Evolutionary conservation across 768 basidiomycete species (phyloP), one percentile per base, ranked within the genome.

Genomic region (Cyathus striatus): DNA sequence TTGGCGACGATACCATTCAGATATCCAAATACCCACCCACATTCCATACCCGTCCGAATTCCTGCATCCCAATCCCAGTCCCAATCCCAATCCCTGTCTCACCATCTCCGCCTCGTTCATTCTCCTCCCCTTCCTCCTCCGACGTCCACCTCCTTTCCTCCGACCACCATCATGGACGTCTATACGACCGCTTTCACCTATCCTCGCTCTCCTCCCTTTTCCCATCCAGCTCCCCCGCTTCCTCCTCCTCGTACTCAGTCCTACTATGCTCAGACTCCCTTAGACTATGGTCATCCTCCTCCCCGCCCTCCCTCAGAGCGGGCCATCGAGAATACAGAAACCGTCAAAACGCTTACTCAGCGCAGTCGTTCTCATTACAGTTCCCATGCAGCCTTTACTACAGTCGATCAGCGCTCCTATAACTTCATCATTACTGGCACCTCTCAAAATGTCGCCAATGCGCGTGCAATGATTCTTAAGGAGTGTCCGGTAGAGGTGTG

Each of bases 141-240:
- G n/a, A n/a, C n/a, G n/a, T n/a, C n/a, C n/a, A n/a, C n/a, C n/a
- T n/a, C n/a, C n/a, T n/a, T n/a, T n/a, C n/a, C n/a, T n/a, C n/a
- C n/a, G n/a, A n/a, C 38, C 41, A 43, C 48, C 36, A 27, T 57
- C 59, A 94, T 96, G 93, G 93, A 96, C 63, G 81, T 94, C 61
- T 95, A 94, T 78, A 89, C 91, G 43, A 89, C 90, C 53, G 89
- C 91, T 58, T 94, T 96, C 76, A 85, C 85, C 54, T 86, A 88
- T 69, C 90, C 91, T 58, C 86, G 88, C 70, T 65, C 78, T 81
- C 45, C 68, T 76, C 42, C 64, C 78, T 52, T 75, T 78, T 42
- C 76, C 83, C 47, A 70, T 83, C 68, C 83, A 87, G 64, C 77
- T 78, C 55, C 68, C 72, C 42, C 61, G 62, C 44, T 54, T 57